Evolutionary conservation across 2,329 filamentous ascomycete species (phyloP).

Genomic region (Fusarium nematophilum): DNA sequence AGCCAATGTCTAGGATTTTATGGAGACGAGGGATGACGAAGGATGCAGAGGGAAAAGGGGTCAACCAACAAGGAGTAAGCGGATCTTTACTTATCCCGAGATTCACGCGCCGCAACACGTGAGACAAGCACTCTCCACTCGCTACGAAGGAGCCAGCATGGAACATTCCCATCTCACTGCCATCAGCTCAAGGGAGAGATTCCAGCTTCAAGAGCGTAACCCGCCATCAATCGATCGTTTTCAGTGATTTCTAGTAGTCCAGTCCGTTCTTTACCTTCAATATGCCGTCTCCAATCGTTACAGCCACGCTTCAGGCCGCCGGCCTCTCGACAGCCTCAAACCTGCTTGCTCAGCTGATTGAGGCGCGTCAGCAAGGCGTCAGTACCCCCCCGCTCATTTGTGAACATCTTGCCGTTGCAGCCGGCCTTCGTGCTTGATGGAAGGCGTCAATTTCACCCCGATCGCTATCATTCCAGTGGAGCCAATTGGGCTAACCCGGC

Average conservation of each 20-base stretch:
- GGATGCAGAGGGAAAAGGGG: no score
- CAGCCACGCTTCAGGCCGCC: constrained; percentile 64
- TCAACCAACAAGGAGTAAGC: background rate
- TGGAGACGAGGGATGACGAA: constrained; percentile 2
- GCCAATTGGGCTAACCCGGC: background rate
- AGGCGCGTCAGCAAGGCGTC: constrained; percentile 59
- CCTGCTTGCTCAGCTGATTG: constrained; percentile 64
- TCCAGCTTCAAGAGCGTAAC: constrained; percentile 22
- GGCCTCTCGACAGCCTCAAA: constrained; percentile 65
- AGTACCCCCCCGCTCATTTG: constrained; percentile 13
- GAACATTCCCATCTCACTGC: background rate
- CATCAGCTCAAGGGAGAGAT: background rate
- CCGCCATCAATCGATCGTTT: background rate
- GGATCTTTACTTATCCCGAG: constrained; percentile 21
- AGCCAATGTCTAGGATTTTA: no score
- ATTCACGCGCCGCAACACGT: constrained; percentile 7
- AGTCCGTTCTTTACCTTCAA: constrained; percentile 24
- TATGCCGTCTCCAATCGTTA: constrained; percentile 63
- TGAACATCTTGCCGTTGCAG: background rate
- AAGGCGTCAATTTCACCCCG: background rate
- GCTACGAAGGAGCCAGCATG: background rate
- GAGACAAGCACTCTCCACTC: constrained; percentile 1
- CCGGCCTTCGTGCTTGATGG: background rate
- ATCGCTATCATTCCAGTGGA: constrained; percentile 2
- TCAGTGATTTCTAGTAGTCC: background rate